Evolutionary conservation across 140 eudicot genomes (phyloP), one percentile per base, ranked within the genome.

Genomic region (Stevia rebaudiana): DNA sequence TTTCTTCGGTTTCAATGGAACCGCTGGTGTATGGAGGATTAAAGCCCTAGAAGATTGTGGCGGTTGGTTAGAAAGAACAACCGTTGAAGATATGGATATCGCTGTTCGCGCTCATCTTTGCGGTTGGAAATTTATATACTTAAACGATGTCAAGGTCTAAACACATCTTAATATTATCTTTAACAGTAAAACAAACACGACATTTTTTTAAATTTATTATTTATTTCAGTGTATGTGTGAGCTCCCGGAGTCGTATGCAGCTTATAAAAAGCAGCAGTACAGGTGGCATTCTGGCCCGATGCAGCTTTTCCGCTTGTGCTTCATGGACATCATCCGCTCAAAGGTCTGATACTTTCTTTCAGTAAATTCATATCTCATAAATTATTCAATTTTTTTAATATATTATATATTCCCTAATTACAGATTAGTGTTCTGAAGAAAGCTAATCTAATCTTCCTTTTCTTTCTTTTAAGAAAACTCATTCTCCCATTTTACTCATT

Each of bases 201-300:
- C 15, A 39, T 39, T 39, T 39, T 48, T 23, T 21, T 67, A n/a
- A 35, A 67, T 35, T 18, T 24, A 35, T 49, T 61, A 6, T 40
- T 39, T 67, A 65, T 39, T 86, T 76, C 87, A 89, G 97, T 89
- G 97, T 65, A 79, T 74, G 11, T 91, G 95, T 75, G 98, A 91
- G 69, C 84, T 91, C 41, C 98, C 98, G 0, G 98, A 91, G 74
- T 87, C 98, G 4, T 91, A 87, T 55, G 98, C 82, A 72, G 98
- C 98, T 63, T 91, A 87, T 80, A 87, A 78, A 74, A 91, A 91
- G 75, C 98, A 91, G 79, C 97, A 90, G 64, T 78, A 90, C 73
- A 86, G 97, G 40, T 90, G 97, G 97, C 97, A 90, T 71, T 90
- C 97, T 0, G 97, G 97, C 15, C 97, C 97, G 30, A 90, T 90